These are phyloP conservation scores for Salix koriyanagi DNA, from an alignment of 345 rosid species.

Conservation along the genomic window DNA sequence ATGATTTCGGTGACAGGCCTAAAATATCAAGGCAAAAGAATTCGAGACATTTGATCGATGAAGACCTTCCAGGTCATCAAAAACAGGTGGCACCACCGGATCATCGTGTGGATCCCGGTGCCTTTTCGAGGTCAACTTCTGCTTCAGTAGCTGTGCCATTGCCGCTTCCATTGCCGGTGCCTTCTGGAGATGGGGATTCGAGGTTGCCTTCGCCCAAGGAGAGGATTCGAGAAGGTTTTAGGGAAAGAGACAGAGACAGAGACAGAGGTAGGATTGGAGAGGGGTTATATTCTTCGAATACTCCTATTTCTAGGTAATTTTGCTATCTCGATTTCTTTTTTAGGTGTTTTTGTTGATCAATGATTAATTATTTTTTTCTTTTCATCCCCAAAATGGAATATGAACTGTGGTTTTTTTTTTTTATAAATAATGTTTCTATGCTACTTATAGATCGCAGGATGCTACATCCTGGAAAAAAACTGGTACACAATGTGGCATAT, in stretches of 20 bases:
- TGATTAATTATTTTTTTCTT: not conserved
- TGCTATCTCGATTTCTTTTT: not conserved
- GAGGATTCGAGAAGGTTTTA: constrained; percentile 28
- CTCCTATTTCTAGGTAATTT: constrained; percentile 42
- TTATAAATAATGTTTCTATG: not conserved
- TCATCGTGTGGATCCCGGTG: constrained; percentile 3
- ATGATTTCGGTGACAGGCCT: constrained; percentile 3
- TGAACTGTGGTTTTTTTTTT: not conserved
- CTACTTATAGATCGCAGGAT: not conserved
- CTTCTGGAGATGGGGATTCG: constrained; percentile 32
- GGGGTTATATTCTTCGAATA: constrained; percentile 29
- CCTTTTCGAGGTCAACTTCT: constrained; percentile 31
- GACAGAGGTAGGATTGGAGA: constrained; percentile 26
- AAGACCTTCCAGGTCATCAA: constrained; percentile 27
- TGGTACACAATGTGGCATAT: not conserved
- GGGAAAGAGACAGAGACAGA: constrained; percentile 10
- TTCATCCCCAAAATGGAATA: not conserved
- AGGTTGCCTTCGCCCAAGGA: constrained; percentile 38
- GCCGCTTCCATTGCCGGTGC: constrained; percentile 63
- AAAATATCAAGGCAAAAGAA: constrained; percentile 56
- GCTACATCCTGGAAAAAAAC: not conserved
- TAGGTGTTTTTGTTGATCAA: not conserved
- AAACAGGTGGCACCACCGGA: not conserved
- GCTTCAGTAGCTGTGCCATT: constrained; percentile 30
- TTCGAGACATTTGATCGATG: constrained; percentile 50